Evolutionary conservation across 164 flowering plant genomes (phyloP).

Genomic region (Litsea cubeba): DNA sequence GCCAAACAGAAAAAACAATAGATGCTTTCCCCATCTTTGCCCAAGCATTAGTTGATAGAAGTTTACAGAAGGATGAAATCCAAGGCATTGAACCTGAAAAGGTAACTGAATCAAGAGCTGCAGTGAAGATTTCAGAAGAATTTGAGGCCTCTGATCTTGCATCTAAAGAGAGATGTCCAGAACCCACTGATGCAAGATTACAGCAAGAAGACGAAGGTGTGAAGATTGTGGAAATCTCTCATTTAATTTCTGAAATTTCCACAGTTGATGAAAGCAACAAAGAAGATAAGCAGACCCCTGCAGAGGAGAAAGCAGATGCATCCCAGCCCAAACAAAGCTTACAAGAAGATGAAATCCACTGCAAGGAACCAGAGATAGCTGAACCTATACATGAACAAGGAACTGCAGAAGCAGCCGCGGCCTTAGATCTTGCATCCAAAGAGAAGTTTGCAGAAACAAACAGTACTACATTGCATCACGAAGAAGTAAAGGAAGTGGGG

Average conservation of each 20-base stretch:
- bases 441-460: background rate
- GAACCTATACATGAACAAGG: no score
- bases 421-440: background rate
- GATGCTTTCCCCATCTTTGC: background rate
- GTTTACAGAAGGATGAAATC: background rate
- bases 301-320: no score
- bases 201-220: background rate
- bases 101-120: background rate
- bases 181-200: background rate
- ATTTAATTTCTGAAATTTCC: background rate
- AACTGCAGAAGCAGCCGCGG: no score
- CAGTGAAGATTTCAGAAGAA: background rate
- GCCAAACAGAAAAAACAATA: background rate
- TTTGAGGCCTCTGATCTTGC: background rate
- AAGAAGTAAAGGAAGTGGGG: background rate
- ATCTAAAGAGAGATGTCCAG: background rate
- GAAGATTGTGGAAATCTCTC: background rate
- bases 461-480: background rate
- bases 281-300: no score
- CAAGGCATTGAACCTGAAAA: background rate
- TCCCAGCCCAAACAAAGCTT: no score
- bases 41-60: background rate
- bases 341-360: no score
- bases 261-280: no score
- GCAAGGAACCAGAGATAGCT: no score